These are phyloP conservation scores for Hymenoscyphus occultus DNA, from an alignment of 2,329 filamentous ascomycete genomes.

Conservation along the genomic window DNA sequence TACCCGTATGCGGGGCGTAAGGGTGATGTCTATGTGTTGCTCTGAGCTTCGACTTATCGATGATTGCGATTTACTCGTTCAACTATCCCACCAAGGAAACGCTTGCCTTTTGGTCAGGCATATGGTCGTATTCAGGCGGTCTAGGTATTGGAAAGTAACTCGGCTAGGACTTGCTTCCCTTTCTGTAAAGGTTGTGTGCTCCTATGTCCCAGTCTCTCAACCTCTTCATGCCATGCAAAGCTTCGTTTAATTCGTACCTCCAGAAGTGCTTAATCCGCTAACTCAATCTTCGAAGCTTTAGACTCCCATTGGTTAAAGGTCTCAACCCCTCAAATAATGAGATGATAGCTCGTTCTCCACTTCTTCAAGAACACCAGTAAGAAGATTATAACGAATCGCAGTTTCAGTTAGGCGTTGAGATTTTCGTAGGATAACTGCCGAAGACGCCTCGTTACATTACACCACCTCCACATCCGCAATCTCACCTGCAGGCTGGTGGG, in stretches of 20 bases:
- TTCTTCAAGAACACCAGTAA: neutral
- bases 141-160: neutral
- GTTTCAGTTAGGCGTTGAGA: neutral
- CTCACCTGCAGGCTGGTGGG: neutral
- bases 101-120: neutral
- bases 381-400: neutral
- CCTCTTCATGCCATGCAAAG: neutral
- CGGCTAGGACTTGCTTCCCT: neutral
- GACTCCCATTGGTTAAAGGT: neutral
- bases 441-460: neutral
- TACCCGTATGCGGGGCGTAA: neutral
- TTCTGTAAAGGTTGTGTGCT: neutral
- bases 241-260: neutral
- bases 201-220: neutral
- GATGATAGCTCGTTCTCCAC: neutral
- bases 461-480: neutral
- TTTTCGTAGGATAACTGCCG: neutral
- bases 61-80: no score
- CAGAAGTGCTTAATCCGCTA: neutral
- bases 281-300: neutral
- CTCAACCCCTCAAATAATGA: neutral
- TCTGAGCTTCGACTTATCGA: neutral
- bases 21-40: neutral
- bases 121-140: constrained; percentile 1
- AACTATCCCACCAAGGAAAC: neutral